Conservation (phyloP, 345 rosid genomes). For the Kernera saxatilis region DNA sequence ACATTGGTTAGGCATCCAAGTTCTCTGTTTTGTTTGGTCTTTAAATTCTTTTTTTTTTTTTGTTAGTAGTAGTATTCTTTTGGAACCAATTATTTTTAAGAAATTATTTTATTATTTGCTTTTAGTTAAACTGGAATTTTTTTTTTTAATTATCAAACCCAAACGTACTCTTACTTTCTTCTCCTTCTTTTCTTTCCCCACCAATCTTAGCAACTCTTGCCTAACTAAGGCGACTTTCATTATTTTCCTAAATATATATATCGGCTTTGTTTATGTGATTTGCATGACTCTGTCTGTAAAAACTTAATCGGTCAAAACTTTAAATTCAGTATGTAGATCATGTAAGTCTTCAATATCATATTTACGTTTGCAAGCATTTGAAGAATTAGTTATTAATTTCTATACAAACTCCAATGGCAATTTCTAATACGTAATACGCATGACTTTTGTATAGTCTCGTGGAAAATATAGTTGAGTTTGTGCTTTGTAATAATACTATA, state of each 20-base stretch:
- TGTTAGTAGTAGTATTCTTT: constrained; percentile 18
- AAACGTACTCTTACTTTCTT: constrained; percentile 10
- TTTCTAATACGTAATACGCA: background rate
- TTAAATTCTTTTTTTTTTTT: constrained; percentile 7
- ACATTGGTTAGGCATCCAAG: constrained; percentile 36
- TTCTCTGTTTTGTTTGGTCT: constrained; percentile 27
- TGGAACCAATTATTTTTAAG: constrained; percentile 1
- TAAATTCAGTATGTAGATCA: background rate
- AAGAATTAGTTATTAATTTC: background rate
- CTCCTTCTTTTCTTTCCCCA: background rate
- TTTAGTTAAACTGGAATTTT: background rate
- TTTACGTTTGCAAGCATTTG: background rate
- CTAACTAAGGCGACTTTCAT: constrained; percentile 23
- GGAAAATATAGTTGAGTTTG: background rate
- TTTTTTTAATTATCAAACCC: background rate
- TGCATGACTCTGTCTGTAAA: background rate
- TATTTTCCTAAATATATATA: background rate
- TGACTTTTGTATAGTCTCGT: background rate
- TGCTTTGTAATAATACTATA: background rate
- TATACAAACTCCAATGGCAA: background rate
- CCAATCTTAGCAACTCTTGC: constrained; percentile 18
- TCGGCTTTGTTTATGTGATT: background rate
- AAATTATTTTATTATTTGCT: background rate
- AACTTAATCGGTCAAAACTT: background rate
- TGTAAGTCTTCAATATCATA: background rate